Conservation (phyloP, 176 grass and related monocot genomes). For the Carex pumila region DNA sequence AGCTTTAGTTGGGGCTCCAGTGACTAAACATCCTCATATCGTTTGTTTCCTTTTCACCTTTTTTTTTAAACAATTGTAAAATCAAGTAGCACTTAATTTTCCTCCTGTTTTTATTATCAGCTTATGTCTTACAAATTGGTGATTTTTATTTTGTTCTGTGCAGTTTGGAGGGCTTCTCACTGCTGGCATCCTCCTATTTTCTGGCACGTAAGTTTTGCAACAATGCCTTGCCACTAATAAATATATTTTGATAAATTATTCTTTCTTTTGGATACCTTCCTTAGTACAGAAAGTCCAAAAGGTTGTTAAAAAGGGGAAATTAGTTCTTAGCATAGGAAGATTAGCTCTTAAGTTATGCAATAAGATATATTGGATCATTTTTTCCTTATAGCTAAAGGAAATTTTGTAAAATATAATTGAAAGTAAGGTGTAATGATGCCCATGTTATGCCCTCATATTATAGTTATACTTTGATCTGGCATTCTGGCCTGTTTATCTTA, state of each 20-base stretch:
- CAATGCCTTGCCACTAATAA: not conserved
- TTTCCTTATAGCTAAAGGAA: not conserved
- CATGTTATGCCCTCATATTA: not conserved
- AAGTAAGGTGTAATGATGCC: not conserved
- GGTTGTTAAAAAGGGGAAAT: not conserved
- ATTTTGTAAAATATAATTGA: not conserved
- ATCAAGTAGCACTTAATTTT: not conserved
- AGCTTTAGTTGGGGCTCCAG: conserved; percentile 72
- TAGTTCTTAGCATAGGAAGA: not conserved
- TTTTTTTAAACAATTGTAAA: not conserved
- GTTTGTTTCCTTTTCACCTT: conserved; percentile 24
- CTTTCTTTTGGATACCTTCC: not conserved
- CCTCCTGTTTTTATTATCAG: not conserved
- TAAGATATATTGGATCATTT: not conserved
- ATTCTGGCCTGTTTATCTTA: not conserved
- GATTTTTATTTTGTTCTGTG: conserved; percentile 11
- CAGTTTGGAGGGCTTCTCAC: conserved; percentile 93
- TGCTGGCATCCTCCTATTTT: conserved; percentile 72
- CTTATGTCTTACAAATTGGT: not conserved
- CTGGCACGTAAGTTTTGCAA: conserved; percentile 67
- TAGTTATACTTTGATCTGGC: not conserved
- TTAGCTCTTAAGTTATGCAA: not conserved
- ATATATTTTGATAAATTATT: not conserved
- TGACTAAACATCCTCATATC: conserved; percentile 58
- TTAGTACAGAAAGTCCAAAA: not conserved